These are phyloP conservation scores for Dictyostelium intermedium DNA, from an alignment of 78 protist species.

Conservation along the genomic window DNA sequence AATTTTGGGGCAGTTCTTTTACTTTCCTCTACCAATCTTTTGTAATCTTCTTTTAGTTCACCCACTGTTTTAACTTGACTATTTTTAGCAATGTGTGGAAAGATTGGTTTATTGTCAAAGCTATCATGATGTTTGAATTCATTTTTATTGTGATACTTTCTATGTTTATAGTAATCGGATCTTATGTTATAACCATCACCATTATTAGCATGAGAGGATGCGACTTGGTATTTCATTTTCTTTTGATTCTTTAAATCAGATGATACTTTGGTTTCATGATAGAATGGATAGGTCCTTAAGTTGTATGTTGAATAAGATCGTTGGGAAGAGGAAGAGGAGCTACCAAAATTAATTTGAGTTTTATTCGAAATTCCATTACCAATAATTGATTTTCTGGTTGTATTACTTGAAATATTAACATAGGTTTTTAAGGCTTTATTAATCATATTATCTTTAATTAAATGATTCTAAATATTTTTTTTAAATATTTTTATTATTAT, in stretches of 20 bases:
- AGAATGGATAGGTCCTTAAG: background rate
- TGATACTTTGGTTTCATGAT: background rate
- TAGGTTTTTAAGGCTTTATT: background rate
- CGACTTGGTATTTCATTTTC: background rate
- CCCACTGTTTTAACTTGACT: background rate
- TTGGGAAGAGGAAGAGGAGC: no score
- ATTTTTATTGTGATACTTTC: constrained; percentile 10
- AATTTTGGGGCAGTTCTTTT: background rate
- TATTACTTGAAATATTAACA: background rate
- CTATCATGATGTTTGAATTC: background rate
- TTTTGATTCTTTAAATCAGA: background rate
- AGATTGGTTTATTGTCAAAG: constrained; percentile 24
- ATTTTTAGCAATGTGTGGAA: background rate
- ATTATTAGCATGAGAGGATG: background rate
- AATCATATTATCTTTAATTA: background rate
- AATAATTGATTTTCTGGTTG: background rate
- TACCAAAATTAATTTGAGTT: background rate
- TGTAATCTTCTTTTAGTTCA: constrained; percentile 11
- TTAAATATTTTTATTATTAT: no score
- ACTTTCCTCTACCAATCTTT: background rate
- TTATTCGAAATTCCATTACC: background rate
- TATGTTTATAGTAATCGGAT: background rate
- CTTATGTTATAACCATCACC: background rate
- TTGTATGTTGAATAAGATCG: background rate
- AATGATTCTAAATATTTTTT: background rate